phyloP scores from a whole-genome alignment of 805 yeast genomes.

The Schizosaccharomyces lindneri region DNA sequence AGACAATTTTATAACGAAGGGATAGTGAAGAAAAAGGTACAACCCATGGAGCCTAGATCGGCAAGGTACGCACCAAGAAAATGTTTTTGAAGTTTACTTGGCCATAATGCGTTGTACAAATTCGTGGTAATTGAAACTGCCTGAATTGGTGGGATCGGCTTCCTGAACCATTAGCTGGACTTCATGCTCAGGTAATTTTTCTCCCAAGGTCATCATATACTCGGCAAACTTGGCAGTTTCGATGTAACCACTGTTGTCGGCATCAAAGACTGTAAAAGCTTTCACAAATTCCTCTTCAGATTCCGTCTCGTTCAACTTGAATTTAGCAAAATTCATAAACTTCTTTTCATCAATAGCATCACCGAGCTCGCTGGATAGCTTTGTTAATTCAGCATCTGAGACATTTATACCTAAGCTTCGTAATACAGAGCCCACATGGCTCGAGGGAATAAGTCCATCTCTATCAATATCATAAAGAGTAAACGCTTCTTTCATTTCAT shows the following conservation, averaged over 20 bases:
- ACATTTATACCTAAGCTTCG: conserved; percentile 40
- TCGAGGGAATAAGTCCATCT: conserved; percentile 68
- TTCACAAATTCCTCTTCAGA: conserved; percentile 91
- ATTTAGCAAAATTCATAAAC: conserved; percentile 38
- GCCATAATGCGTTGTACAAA: conserved; percentile 53
- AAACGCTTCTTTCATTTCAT: conserved; percentile 48
- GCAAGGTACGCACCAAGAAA: too few relatives aligned
- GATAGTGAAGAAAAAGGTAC: too few relatives aligned
- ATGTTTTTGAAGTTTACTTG: neutral
- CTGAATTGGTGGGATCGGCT: conserved; percentile 43
- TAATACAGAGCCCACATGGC: conserved; percentile 74
- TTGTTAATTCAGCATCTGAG: conserved; percentile 63
- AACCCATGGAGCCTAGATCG: too few relatives aligned
- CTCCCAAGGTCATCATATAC: conserved; percentile 92
- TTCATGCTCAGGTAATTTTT: conserved; percentile 88
- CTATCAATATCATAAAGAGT: conserved; percentile 75
- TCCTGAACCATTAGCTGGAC: conserved; percentile 93
- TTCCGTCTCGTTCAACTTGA: conserved; percentile 12
- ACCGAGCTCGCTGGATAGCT: conserved; percentile 85
- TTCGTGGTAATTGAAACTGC: conserved; percentile 90
- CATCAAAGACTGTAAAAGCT: conserved; percentile 92
- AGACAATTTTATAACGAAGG: too few relatives aligned
- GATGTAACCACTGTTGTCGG: conserved; percentile 83
- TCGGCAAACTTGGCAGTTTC: conserved; percentile 91
- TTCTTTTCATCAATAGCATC: conserved; percentile 85